Conservation (phyloP, 495 filamentous ascomycete species). For the Mytilinidion resinicola region DNA sequence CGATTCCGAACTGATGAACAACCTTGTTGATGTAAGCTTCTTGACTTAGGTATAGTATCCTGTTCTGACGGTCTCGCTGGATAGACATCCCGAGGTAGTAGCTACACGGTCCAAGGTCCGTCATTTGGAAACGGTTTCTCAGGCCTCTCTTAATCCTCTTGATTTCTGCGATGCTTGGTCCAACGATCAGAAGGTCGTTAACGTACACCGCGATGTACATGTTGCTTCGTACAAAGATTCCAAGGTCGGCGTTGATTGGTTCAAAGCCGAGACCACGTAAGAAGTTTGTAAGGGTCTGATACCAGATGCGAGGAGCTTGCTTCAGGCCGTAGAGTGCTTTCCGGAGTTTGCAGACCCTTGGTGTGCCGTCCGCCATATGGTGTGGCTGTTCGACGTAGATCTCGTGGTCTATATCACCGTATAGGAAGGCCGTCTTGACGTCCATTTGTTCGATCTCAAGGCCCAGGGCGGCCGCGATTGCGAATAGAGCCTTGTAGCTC, state of each 20-base stretch:
- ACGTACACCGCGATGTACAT: too few species aligned
- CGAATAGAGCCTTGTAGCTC: conserved; percentile 32
- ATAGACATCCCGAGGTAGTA: conserved; percentile 38
- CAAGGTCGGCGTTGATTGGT: conserved; percentile 23
- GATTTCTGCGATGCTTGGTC: too few species aligned
- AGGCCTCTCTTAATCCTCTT: too few species aligned
- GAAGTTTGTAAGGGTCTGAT: conserved; percentile 33
- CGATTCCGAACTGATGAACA: conserved; percentile 24
- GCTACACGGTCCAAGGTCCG: conserved; percentile 19
- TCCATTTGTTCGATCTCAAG: conserved; percentile 33
- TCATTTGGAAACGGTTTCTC: too few species aligned
- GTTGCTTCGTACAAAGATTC: conserved; percentile 29
- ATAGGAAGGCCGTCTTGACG: conserved; percentile 33
- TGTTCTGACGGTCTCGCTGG: conserved; percentile 24
- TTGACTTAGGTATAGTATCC: conserved; percentile 25
- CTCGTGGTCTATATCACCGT: conserved; percentile 21
- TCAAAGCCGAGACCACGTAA: conserved; percentile 31
- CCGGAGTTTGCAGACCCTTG: too few species aligned
- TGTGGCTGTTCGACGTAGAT: conserved; percentile 28
- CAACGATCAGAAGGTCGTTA: too few species aligned
- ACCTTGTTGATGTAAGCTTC: too few species aligned
- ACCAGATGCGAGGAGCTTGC: conserved; percentile 38
- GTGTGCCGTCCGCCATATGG: conserved; percentile 6
- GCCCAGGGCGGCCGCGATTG: conserved; percentile 20
- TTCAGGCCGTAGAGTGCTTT: conserved; percentile 43